A percentile compares a stretch with the other conserved stretches of the same genome.
phyloP scores from a whole-genome alignment of 148 eudicot genomes.

The Spergularia bocconei region DNA sequence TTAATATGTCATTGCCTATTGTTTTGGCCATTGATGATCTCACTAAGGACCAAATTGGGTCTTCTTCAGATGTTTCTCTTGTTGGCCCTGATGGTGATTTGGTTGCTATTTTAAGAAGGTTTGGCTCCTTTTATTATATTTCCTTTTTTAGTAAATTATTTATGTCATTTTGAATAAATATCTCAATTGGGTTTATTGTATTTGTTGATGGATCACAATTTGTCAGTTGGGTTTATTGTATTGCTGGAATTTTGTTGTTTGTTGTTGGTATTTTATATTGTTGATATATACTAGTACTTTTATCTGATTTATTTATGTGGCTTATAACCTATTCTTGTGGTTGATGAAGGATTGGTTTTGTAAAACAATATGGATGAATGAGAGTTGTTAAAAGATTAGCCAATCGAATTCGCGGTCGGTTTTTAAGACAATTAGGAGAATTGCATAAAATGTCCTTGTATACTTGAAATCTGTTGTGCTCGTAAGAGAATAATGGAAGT shows the following conservation, averaged over 20 bases:
- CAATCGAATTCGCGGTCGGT: background rate
- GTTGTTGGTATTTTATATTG: background rate
- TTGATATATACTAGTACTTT: background rate
- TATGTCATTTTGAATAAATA: background rate
- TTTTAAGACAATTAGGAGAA: background rate
- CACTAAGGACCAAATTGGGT: constrained; percentile 54
- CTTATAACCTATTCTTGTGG: background rate
- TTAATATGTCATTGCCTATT: constrained; percentile 91
- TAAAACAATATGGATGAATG: background rate
- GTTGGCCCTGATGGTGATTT: constrained; percentile 54
- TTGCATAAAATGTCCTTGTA: background rate
- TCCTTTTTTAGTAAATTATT: no score
- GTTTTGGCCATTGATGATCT: constrained; percentile 79
- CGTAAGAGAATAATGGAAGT: background rate
- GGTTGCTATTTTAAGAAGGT: constrained; percentile 76
- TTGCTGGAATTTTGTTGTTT: background rate
- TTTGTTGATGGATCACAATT: background rate
- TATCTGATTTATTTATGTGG: background rate
- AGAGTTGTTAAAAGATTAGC: background rate
- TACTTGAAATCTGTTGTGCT: no score
- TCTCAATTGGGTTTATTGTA: background rate
- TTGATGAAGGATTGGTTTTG: background rate
- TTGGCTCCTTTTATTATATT: constrained; percentile 1
- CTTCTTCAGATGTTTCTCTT: constrained; percentile 52
- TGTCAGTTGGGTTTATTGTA: background rate